Base-by-base conservation (phyloP, 163 green algal species). In the Volvox carteri region DNA sequence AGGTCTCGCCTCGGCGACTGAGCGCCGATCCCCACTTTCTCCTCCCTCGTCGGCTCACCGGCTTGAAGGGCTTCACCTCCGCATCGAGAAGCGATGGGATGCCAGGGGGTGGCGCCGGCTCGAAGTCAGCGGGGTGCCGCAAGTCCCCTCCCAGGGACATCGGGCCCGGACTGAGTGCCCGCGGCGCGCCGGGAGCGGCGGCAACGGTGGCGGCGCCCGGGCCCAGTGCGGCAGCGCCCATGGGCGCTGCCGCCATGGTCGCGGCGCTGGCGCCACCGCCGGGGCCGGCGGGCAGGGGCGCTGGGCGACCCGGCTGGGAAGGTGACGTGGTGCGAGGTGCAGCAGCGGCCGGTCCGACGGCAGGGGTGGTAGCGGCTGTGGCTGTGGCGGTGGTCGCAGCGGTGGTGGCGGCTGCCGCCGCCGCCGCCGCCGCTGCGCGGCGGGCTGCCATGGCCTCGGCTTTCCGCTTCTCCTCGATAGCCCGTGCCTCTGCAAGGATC, bases 391-490 rank as follows among this genome's bases (percentile, higher is more conserved):
- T 52, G 30, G 84, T 72, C 1, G 80, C 48, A 3, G 74, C 70
- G 56, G 77, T 58, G 1, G 37, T 19, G 25, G 74, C 39, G 44
- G 77, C 46, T 14, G 84, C 37, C 1, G 88, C 83, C 12, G 83
- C 39, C 14, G 85, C 74, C 39, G 77, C 74, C 42, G 84, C 75
- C 0, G 88, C 83, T n/a, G 83, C 75, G 30, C 88, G 88, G 6
- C 60, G 44, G 12, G 90, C 83, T 0, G 89, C 79, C 0, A 12
- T 72, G 23, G 76, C 84, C 84, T 92, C 90, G 18, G 90, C 90
- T 46, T 92, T 93, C 21, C 94, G 86, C 52, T 88, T 92, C 37
- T 93, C 92, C 90, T 98, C 95, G 14, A 98, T 95, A 9, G 78
- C 76, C n/a, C 89, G 87, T 12, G 91, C 94, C 67, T 94, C 81